These are phyloP conservation scores for Stereocaulon alpinum DNA, from an alignment of 495 filamentous ascomycete species.

Conservation along the genomic window DNA sequence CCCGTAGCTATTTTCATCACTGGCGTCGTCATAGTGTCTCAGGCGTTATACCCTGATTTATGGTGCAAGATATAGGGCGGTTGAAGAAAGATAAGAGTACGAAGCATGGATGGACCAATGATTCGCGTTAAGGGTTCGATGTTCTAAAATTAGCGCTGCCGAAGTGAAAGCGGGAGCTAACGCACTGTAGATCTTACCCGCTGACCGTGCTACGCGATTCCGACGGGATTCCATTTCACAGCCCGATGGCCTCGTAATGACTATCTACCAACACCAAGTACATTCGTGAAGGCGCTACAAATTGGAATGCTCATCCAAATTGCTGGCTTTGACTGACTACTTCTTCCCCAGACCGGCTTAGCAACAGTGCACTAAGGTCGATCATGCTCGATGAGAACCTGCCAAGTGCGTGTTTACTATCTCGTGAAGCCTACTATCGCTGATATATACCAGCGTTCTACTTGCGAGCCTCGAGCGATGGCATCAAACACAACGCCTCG, in stretches of 20 bases:
- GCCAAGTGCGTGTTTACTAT: conserved; percentile 48
- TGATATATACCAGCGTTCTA: conserved; percentile 49
- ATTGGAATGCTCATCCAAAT: not conserved
- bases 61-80: too few species aligned
- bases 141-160: not conserved
- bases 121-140: too few species aligned
- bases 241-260: conserved; percentile 3
- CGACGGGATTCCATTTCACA: too few species aligned
- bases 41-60: too few species aligned
- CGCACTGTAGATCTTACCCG: not conserved
- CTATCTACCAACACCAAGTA: not conserved
- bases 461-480: conserved; percentile 38
- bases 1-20: too few species aligned
- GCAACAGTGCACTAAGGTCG: not conserved
- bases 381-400: conserved; percentile 92
- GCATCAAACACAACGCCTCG: conserved; percentile 43
- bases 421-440: conserved; percentile 30
- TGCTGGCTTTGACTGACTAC: not conserved
- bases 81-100: too few species aligned
- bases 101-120: too few species aligned
- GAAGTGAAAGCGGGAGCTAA: not conserved
- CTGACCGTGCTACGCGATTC: not conserved
- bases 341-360: not conserved
- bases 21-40: too few species aligned
- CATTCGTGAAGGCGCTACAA: not conserved